Evolutionary conservation across 371 early-diverging fungal species (phyloP).

Genomic region (Polyrhizophydium stewartii): DNA sequence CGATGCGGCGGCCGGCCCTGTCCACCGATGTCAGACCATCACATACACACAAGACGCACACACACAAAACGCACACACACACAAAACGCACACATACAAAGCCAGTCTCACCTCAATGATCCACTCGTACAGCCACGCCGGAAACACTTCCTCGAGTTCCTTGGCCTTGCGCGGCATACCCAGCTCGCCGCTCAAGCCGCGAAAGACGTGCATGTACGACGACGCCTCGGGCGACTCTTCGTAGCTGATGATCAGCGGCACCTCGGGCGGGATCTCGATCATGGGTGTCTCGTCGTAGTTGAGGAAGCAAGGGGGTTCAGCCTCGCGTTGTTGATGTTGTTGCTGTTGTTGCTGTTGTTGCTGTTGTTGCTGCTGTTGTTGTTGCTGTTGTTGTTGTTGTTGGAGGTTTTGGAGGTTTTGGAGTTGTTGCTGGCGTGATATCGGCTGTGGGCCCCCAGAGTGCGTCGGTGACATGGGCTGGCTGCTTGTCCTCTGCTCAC

Average conservation of each 20-base stretch:
- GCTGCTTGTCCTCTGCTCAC: too few relatives aligned
- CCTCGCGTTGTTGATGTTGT: background rate
- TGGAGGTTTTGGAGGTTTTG: too few relatives aligned
- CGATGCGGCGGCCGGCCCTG: slow-evolving; percentile 31
- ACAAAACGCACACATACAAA: background rate
- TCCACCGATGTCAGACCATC: background rate
- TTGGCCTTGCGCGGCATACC: slow-evolving; percentile 47
- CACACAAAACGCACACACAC: background rate
- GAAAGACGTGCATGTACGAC: slow-evolving; percentile 67
- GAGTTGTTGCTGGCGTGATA: too few relatives aligned
- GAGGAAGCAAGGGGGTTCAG: slow-evolving; percentile 9
- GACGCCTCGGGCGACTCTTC: slow-evolving; percentile 81
- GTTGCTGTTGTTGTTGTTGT: too few relatives aligned
- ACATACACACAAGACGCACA: background rate
- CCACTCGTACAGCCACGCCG: slow-evolving; percentile 48
- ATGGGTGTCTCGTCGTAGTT: slow-evolving; percentile 45
- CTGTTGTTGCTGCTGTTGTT: background rate
- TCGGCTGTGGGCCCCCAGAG: too few relatives aligned
- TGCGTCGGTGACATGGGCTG: too few relatives aligned
- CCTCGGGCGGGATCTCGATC: slow-evolving; percentile 58
- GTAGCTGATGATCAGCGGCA: slow-evolving; percentile 62
- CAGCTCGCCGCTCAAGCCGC: slow-evolving; percentile 60
- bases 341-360: slow-evolving; percentile 1
- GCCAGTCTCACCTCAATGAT: slow-evolving; percentile 21
- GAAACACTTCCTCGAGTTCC: slow-evolving; percentile 42